A percentile compares a stretch with the other conserved stretches of the same genome.
phyloP scores from a whole-genome alignment of 2,329 filamentous ascomycete species.

The Emergomyces africanus region DNA sequence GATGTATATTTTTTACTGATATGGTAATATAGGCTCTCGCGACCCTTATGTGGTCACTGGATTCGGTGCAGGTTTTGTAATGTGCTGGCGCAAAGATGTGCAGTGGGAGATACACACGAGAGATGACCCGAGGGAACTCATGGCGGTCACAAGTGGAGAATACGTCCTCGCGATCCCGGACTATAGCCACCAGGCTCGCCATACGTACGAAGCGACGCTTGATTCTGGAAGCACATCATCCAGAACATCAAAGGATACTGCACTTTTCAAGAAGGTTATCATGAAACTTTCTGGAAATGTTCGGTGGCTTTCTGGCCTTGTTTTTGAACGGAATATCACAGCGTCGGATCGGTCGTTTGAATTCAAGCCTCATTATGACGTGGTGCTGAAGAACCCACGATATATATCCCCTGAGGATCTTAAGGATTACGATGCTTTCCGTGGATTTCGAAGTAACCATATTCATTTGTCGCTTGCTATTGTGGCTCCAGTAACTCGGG shows the following conservation, averaged over 20 bases:
- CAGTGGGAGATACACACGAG: slow-evolving; percentile 72
- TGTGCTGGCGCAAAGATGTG: slow-evolving; percentile 97
- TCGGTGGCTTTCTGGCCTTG: slow-evolving; percentile 77
- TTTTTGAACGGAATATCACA: slow-evolving; percentile 76
- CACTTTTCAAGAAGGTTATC: slow-evolving; percentile 93
- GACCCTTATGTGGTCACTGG: slow-evolving; percentile 92
- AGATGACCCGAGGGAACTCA: slow-evolving; percentile 81
- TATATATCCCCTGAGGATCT: slow-evolving; percentile 49
- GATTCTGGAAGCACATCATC: slow-evolving; percentile 49
- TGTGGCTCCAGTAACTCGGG: slow-evolving; percentile 69
- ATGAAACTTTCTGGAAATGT: slow-evolving; percentile 99
- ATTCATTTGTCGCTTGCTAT: slow-evolving; percentile 93
- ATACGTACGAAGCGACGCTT: slow-evolving; percentile 36
- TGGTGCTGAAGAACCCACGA: slow-evolving; percentile 70
- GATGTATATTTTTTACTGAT: neutral
- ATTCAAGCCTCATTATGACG: slow-evolving; percentile 85
- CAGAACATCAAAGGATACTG: slow-evolving; percentile 43
- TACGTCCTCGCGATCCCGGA: slow-evolving; percentile 92
- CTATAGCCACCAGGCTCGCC: slow-evolving; percentile 74
- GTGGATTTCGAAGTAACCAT: slow-evolving; percentile 90
- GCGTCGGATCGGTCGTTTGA: slow-evolving; percentile 65
- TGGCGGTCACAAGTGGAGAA: slow-evolving; percentile 90
- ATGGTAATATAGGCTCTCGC: slow-evolving; percentile 44
- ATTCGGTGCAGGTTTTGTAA: slow-evolving; percentile 85
- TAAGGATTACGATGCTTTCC: slow-evolving; percentile 74